Evolutionary conservation across 1,284 basidiomycete species (phyloP).

Genomic region (Laetiporus sulphureus): DNA sequence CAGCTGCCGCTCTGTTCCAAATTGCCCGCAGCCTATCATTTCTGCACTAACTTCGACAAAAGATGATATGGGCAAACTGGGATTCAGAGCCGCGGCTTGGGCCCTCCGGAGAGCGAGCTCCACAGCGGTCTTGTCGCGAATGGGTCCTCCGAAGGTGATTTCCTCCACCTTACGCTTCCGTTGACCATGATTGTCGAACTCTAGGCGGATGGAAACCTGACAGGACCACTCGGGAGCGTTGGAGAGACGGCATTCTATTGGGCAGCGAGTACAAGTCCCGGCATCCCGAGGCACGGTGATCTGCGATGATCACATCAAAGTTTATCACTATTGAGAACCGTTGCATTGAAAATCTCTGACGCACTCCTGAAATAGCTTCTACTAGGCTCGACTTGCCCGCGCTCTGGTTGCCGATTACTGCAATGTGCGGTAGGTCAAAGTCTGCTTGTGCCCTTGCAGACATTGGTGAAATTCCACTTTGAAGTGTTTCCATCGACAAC

Average conservation of each 20-base stretch:
- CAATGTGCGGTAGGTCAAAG: slow-evolving; percentile 23
- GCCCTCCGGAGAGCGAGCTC: slow-evolving; percentile 38
- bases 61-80: slow-evolving; percentile 14
- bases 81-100: slow-evolving; percentile 38
- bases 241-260: slow-evolving; percentile 23
- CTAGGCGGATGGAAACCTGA: slow-evolving; percentile 27
- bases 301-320: slow-evolving; percentile 4
- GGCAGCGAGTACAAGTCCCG: slow-evolving; percentile 23
- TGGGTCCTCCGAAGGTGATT: slow-evolving; percentile 29
- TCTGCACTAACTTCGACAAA: slow-evolving; percentile 23
- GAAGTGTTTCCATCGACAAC: too few relatives aligned
- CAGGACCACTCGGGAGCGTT: slow-evolving; percentile 25
- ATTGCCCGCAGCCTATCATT: slow-evolving; percentile 9
- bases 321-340: slow-evolving; percentile 25
- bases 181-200: slow-evolving; percentile 15
- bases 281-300: slow-evolving; percentile 19
- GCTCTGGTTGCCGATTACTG: slow-evolving; percentile 24
- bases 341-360: not conserved
- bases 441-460: slow-evolving; percentile 20
- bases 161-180: slow-evolving; percentile 24
- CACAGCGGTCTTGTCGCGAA: slow-evolving; percentile 30
- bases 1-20: slow-evolving; percentile 11
- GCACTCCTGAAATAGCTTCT: slow-evolving; percentile 45
- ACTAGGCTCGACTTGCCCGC: slow-evolving; percentile 39
- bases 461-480: too few relatives aligned